A percentile compares a stretch with the other conserved stretches of the same genome.
Evolutionary conservation across 768 basidiomycete genomes (phyloP).

Genomic region (Collybia sp.): DNA sequence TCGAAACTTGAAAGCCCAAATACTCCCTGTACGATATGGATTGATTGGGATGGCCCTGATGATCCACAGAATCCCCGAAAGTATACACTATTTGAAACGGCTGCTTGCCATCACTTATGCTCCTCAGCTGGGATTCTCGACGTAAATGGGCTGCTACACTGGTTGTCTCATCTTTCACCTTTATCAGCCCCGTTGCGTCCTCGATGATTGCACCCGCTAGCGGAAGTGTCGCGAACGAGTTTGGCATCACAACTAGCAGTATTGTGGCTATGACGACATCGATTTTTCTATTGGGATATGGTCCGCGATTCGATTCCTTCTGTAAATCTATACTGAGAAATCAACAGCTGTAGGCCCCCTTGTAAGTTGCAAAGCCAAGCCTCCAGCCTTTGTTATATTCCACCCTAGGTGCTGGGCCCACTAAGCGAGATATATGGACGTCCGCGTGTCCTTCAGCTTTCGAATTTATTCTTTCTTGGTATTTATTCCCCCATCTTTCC

Average conservation of each 20-base stretch:
- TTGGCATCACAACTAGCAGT: constrained; percentile 47
- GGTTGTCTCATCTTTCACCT: constrained; percentile 65
- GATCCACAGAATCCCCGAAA: constrained; percentile 59
- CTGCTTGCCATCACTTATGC: background rate
- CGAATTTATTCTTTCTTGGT: constrained; percentile 68
- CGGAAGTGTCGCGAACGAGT: constrained; percentile 41
- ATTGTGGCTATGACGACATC: constrained; percentile 58
- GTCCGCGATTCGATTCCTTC: constrained; percentile 24
- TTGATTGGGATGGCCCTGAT: constrained; percentile 62
- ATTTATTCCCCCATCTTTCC: constrained; percentile 1
- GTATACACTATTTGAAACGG: constrained; percentile 18
- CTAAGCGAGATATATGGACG: constrained; percentile 72
- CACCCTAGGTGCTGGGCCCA: constrained; percentile 44
- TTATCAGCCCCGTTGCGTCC: constrained; percentile 66
- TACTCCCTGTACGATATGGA: background rate
- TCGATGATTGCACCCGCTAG: constrained; percentile 72
- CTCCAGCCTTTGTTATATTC: background rate
- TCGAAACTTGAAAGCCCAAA: too few relatives aligned
- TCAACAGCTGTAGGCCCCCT: constrained; percentile 47
- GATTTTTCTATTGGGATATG: constrained; percentile 49
- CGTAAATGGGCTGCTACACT: constrained; percentile 63
- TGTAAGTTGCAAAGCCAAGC: constrained; percentile 17
- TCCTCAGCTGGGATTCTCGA: constrained; percentile 46
- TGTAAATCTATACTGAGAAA: background rate
- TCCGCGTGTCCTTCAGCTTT: constrained; percentile 50